phyloP scores from a whole-genome alignment of 306 rosid genomes.

The Cicer arietinum region DNA sequence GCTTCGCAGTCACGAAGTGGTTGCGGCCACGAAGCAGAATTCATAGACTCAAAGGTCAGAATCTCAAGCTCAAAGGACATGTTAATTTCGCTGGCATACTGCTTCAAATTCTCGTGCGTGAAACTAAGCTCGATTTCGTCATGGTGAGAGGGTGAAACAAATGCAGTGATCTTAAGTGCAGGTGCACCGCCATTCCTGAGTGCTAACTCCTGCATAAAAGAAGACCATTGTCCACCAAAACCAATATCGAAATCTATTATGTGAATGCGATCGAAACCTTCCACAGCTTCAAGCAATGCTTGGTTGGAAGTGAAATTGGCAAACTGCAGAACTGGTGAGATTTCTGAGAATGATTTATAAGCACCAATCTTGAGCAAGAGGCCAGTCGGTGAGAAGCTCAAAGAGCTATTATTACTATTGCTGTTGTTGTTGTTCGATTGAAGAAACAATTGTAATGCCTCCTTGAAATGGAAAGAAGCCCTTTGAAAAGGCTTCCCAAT shows the following conservation, averaged over 20 bases:
- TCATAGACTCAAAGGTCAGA: constrained; percentile 61
- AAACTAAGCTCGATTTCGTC: constrained; percentile 79
- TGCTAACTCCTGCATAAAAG: constrained; percentile 88
- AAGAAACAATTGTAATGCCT: constrained; percentile 74
- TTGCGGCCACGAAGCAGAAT: constrained; percentile 69
- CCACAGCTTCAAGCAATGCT: constrained; percentile 83
- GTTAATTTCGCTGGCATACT: constrained; percentile 73
- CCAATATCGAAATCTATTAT: constrained; percentile 87
- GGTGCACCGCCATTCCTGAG: constrained; percentile 64
- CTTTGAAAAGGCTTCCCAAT: constrained; percentile 90
- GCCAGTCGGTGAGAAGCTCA: constrained; percentile 61
- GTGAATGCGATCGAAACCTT: constrained; percentile 69
- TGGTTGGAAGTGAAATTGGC: constrained; percentile 89
- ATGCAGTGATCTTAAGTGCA: constrained; percentile 78
- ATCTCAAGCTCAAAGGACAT: constrained; percentile 74
- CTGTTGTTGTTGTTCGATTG: constrained; percentile 44
- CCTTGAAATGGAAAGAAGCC: constrained; percentile 93
- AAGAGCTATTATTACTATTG: constrained; percentile 35
- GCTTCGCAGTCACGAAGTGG: constrained; percentile 67
- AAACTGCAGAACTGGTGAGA: constrained; percentile 87
- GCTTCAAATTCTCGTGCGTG: constrained; percentile 73
- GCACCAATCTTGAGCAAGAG: constrained; percentile 81
- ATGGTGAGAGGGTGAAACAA: constrained; percentile 60
- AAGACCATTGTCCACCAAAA: constrained; percentile 92
- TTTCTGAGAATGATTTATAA: constrained; percentile 84